Evolutionary conservation across 768 basidiomycete genomes (phyloP).

Genomic region (Leucocoprinus birnbaumii): DNA sequence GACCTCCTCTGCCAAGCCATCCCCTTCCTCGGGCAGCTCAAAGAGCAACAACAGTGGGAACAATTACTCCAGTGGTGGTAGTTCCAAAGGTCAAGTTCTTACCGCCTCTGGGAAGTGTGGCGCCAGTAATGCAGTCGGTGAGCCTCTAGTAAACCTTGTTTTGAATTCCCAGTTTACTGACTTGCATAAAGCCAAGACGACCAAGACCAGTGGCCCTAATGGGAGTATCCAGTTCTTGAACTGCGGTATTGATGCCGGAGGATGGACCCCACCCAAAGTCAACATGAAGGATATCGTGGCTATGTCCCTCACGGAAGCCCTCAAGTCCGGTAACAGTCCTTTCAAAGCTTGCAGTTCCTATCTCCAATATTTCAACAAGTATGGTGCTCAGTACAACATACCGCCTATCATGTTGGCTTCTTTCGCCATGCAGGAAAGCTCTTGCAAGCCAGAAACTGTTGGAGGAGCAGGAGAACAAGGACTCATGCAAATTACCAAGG

Average conservation of each 20-base stretch:
- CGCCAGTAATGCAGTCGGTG: constrained; percentile 15
- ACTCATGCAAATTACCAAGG: constrained; percentile 79
- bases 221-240: constrained; percentile 75
- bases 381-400: constrained; percentile 46
- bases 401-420: constrained; percentile 79
- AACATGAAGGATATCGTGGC: constrained; percentile 47
- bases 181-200: constrained; percentile 40
- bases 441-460: constrained; percentile 61
- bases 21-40: constrained; percentile 1
- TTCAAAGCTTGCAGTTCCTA: constrained; percentile 58
- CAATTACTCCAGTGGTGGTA: constrained; percentile 2
- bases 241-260: constrained; percentile 67
- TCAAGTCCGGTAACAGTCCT: constrained; percentile 45
- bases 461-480: constrained; percentile 85
- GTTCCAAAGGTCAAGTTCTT: constrained; percentile 9
- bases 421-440: constrained; percentile 85
- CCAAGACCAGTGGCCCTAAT: constrained; percentile 57
- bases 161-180: not conserved
- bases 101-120: constrained; percentile 12
- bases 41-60: not conserved
- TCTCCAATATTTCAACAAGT: constrained; percentile 55
- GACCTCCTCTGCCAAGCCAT: constrained; percentile 3
- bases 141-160: constrained; percentile 28
- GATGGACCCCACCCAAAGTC: constrained; percentile 75
- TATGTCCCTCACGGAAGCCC: constrained; percentile 42